phyloP scores from a whole-genome alignment of 2,329 filamentous ascomycete species.

The Verticillium nonalfalfae region DNA sequence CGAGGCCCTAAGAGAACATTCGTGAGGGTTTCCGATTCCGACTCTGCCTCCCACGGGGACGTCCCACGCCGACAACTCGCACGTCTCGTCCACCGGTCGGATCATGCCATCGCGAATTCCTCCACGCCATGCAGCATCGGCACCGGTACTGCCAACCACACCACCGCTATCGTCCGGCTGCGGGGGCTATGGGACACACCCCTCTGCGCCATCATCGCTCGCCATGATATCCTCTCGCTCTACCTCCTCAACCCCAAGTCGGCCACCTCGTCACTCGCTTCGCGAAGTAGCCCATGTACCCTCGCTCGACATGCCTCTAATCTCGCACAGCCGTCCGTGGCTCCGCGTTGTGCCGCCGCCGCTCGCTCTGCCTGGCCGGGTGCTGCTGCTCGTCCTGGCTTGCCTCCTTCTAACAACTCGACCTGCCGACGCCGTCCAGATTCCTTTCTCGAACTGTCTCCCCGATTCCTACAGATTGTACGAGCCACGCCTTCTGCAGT shows the following conservation, averaged over 20 bases:
- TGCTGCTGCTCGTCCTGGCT: constrained; percentile 30
- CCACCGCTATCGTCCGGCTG: background rate
- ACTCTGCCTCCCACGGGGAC: background rate
- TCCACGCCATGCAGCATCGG: background rate
- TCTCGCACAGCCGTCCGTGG: background rate
- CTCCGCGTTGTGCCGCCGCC: background rate
- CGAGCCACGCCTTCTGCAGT: constrained; percentile 64
- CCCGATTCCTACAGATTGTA: constrained; percentile 49
- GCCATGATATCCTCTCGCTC: constrained; percentile 8
- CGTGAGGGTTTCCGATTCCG: background rate
- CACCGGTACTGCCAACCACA: background rate
- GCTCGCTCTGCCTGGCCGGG: background rate
- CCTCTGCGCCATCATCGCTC: constrained; percentile 7
- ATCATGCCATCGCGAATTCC: background rate
- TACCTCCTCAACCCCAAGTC: background rate
- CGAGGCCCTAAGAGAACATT: background rate
- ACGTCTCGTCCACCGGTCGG: background rate
- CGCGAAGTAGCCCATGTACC: background rate
- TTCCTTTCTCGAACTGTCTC: constrained; percentile 84
- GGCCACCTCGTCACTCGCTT: background rate
- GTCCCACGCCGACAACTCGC: background rate
- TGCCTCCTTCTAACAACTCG: constrained; percentile 23
- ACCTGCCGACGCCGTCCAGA: constrained; percentile 54
- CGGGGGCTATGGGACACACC: constrained; percentile 8
- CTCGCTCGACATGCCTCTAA: constrained; percentile 4